These are phyloP conservation scores for Globisporangium nodosum DNA, from an alignment of 352 stramenopile genomes.

Conservation along the genomic window DNA sequence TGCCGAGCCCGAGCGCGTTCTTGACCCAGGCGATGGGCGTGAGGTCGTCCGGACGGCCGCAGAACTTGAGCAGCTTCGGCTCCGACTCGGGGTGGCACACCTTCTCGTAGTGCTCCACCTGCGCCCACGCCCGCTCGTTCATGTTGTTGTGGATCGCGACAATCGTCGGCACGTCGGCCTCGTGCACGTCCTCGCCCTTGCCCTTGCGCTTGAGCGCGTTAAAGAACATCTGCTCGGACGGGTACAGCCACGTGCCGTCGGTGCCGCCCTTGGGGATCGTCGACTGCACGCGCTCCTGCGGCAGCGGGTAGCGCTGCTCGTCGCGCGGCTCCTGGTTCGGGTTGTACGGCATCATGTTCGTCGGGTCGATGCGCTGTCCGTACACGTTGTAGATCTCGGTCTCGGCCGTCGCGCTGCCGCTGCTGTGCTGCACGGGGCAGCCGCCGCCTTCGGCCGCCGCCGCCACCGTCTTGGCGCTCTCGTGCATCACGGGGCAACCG, in stretches of 20 bases:
- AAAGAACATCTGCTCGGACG: slow-evolving; percentile 99
- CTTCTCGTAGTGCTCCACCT: slow-evolving; percentile 97
- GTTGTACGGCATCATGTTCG: slow-evolving; percentile 98
- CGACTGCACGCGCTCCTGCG: slow-evolving; percentile 91
- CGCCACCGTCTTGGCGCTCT: slow-evolving; percentile 21
- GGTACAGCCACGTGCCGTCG: slow-evolving; percentile 97
- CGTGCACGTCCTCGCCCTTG: slow-evolving; percentile 96
- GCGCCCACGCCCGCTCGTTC: slow-evolving; percentile 98
- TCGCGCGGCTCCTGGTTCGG: slow-evolving; percentile 92
- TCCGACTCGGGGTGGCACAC: slow-evolving; percentile 68
- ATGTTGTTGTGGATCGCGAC: slow-evolving; percentile 99
- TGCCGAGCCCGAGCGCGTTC: slow-evolving; percentile 72
- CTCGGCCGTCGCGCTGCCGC: background rate
- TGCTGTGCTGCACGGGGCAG: slow-evolving; percentile 50
- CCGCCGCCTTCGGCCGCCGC: slow-evolving; percentile 25
- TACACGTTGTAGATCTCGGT: slow-evolving; percentile 97
- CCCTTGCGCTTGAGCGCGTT: slow-evolving; percentile 97
- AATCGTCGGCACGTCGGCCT: slow-evolving; percentile 92
- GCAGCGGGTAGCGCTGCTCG: slow-evolving; percentile 87
- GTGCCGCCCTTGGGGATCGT: slow-evolving; percentile 96
- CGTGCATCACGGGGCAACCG: slow-evolving; percentile 72
- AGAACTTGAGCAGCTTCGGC: slow-evolving; percentile 96
- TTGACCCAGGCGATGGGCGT: slow-evolving; percentile 94
- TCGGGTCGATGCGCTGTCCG: slow-evolving; percentile 94
- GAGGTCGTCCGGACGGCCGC: slow-evolving; percentile 94